Percentiles rank a stretch among this genome's conserved stretches.
Conservation (phyloP, 139 green algal genomes). For the Volvox africanus region DNA sequence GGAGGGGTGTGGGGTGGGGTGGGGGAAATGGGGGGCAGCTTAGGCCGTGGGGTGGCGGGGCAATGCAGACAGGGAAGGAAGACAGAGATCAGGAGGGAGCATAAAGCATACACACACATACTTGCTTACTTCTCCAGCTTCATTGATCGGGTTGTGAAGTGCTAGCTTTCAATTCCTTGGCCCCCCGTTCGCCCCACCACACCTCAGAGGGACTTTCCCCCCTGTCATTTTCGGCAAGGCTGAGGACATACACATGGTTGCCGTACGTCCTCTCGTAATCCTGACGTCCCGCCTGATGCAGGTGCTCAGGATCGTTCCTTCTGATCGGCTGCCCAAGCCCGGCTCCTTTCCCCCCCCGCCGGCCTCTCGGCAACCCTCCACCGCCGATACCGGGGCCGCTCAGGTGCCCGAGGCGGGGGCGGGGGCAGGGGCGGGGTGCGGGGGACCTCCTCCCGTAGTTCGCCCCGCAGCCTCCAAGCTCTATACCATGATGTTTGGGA, state of each 20-base stretch:
- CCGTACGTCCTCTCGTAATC: too few species aligned
- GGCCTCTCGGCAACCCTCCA: background rate
- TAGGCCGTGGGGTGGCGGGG: too few species aligned
- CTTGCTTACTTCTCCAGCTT: too few species aligned
- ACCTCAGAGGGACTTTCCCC: too few species aligned
- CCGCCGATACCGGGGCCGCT: background rate
- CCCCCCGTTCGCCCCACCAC: too few species aligned
- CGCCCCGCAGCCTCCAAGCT: conserved; percentile 42
- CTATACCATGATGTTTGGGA: conserved; percentile 32
- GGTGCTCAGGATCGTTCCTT: background rate
- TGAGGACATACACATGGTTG: too few species aligned
- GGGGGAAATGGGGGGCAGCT: background rate
- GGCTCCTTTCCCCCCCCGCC: background rate
- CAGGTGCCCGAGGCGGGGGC: background rate
- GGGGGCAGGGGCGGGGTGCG: background rate
- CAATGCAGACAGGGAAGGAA: too few species aligned
- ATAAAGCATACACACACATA: too few species aligned
- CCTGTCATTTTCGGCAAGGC: too few species aligned
- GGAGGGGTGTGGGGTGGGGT: background rate
- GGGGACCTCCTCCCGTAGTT: background rate
- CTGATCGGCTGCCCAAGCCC: background rate
- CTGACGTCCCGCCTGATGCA: background rate
- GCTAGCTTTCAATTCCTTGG: too few species aligned
- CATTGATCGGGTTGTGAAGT: too few species aligned
- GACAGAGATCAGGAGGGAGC: too few species aligned